Base-by-base conservation (phyloP, 495 filamentous ascomycete species). In the Melanomma pulvis-pyrius region DNA sequence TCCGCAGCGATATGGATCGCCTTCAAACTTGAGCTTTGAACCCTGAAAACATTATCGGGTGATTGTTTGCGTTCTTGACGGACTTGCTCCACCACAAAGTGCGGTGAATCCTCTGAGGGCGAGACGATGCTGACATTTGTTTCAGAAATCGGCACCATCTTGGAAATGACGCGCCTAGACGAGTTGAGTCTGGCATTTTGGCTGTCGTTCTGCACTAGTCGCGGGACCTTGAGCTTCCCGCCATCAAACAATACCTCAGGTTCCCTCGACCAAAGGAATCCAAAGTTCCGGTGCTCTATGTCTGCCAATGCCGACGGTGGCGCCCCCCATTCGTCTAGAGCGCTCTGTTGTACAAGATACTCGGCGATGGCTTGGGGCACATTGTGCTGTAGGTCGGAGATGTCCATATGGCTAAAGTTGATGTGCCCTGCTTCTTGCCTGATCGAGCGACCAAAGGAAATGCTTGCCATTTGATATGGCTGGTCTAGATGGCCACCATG, bases 401-500 rank as follows among this genome's bases (percentile, higher is more conserved):
- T 17, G 24, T 61, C 58, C 6, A 62, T 15, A 6, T 41, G 5
- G 13, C 26, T 15, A 15, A 53, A 30, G 32, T 3, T n/a, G 15
- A 62, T 53, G 21, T 62, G 30, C 21, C 0, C 12, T 22, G 9
- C 19, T 49, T 64, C 61, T 11, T 32, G 5, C 2, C 24, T 57
- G 2, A 57, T 34, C 12, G 32, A 22, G 21, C 51, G 61, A 13
- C 34, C 32, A 47, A 65, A 58, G 30, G 26, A 53, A 17, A 59
- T 34, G n/a, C 22, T 64, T 9, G 54, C 46, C 41, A 41, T 58
- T 2, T 34, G 28, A 17, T 58, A 65, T 4, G 52, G 62, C 1
- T 51, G 5, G n/a, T 12, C 41, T 41, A 13, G 15, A 1, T 13
- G 13, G 9, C 67, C 59, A 12, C 77, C 77, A 24, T 68, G 55